Conservation (phyloP, 495 filamentous ascomycete genomes). For the Tuber umbilicatum region DNA sequence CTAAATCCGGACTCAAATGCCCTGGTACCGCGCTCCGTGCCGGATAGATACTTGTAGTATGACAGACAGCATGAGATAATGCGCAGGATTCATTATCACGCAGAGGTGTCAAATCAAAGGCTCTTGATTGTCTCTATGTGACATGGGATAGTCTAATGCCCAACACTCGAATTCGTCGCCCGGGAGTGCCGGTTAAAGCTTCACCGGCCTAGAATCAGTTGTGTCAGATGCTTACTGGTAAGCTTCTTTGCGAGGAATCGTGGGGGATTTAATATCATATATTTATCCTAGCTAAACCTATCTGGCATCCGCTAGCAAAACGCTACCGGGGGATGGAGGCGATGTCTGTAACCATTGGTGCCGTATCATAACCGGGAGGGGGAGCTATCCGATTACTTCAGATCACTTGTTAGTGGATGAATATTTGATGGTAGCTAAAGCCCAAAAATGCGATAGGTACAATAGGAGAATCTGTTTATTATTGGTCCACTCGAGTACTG, state of each 20-base stretch:
- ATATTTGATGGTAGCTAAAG: not conserved
- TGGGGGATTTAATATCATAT: too few species aligned
- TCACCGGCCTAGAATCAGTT: not conserved
- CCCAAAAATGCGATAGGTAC: not conserved
- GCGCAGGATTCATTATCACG: not conserved
- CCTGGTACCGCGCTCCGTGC: too few species aligned
- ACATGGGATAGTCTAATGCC: not conserved
- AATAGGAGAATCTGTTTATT: not conserved
- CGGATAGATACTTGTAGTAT: not conserved
- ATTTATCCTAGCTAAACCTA: too few species aligned
- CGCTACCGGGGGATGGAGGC: too few species aligned
- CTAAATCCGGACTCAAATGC: too few species aligned
- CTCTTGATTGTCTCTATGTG: not conserved
- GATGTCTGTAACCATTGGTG: not conserved
- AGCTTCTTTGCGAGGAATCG: not conserved
- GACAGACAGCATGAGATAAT: not conserved
- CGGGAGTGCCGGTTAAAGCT: not conserved
- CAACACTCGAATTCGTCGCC: too few species aligned
- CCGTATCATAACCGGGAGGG: not conserved
- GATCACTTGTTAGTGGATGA: not conserved
- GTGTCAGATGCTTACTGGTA: not conserved
- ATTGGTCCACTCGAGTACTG: too few species aligned
- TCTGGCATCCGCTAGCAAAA: too few species aligned
- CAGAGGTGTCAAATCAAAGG: not conserved
- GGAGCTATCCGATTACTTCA: not conserved